A percentile compares a stretch with the other conserved stretches of the same genome.
Evolutionary conservation across 2,329 filamentous ascomycete species (phyloP).

Genomic region (Phyllachora maydis): DNA sequence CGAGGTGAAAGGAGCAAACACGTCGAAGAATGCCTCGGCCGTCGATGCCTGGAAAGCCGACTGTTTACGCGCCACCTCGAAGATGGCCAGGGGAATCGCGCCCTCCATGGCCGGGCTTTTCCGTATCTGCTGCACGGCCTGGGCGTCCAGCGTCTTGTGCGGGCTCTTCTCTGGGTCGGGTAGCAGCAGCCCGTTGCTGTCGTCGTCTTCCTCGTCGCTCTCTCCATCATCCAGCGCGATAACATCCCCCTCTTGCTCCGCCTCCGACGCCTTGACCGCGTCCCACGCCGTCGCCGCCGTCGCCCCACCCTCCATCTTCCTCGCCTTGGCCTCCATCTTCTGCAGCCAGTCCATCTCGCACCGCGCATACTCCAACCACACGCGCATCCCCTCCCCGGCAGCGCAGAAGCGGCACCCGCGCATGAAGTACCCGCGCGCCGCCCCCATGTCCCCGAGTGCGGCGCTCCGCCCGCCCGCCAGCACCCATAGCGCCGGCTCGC

Average conservation of each 20-base stretch:
- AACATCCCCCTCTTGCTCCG: conserved; percentile 20
- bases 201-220: conserved; percentile 25
- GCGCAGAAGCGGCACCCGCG: conserved; percentile 80
- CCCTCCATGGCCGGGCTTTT: conserved; percentile 72
- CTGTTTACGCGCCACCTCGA: conserved; percentile 68
- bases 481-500: conserved; percentile 68
- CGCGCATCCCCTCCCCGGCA: conserved; percentile 36
- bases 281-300: conserved; percentile 14
- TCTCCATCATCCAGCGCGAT: conserved; percentile 21
- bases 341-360: conserved; percentile 84
- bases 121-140: conserved; percentile 30
- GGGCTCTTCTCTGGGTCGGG: conserved; percentile 19
- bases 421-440: conserved; percentile 70
- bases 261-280: conserved; percentile 24
- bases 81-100: conserved; percentile 85
- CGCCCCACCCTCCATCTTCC: conserved; percentile 14
- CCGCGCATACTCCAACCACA: conserved; percentile 84
- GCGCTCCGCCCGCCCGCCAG: conserved; percentile 65
- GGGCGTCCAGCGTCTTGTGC: conserved; percentile 23
- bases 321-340: conserved; percentile 55
- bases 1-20: conserved; percentile 50
- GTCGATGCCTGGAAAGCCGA: conserved; percentile 44
- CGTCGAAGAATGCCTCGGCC: conserved; percentile 59
- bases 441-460: conserved; percentile 66
- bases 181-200: conserved; percentile 18